Percentiles rank a stretch among this genome's conserved stretches.
These are phyloP conservation scores for Endoconidiophora laricicola DNA, from an alignment of 2,329 filamentous ascomycete genomes.

Conservation along the genomic window DNA sequence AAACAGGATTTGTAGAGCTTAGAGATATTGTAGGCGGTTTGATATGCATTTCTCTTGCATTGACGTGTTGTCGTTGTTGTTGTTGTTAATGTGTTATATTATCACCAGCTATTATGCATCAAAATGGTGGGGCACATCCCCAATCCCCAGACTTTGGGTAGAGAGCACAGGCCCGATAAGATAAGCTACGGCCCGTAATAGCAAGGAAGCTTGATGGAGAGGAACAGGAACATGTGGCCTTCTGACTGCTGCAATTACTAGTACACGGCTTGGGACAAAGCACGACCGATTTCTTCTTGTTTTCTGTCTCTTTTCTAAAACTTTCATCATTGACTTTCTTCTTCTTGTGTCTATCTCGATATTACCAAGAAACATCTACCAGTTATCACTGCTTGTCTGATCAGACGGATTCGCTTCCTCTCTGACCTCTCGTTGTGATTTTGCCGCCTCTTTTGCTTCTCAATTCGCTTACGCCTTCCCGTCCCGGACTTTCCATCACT, in stretches of 20 bases:
- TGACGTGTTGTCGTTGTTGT: too few species aligned
- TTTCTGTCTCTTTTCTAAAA: background rate
- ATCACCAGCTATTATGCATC: too few species aligned
- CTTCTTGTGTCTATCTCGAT: too few species aligned
- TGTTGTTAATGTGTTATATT: too few species aligned
- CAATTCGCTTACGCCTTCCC: background rate
- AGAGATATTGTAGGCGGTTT: too few species aligned
- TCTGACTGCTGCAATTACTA: background rate
- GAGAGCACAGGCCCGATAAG: background rate
- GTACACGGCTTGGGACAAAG: background rate
- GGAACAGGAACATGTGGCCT: constrained; percentile 10
- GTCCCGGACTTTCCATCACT: constrained; percentile 17
- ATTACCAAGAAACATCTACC: background rate
- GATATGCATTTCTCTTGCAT: too few species aligned
- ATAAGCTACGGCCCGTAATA: background rate
- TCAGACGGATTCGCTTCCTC: too few species aligned
- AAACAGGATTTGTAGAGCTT: too few species aligned
- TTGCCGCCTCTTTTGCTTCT: too few species aligned
- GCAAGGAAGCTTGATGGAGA: background rate
- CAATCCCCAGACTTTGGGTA: too few species aligned
- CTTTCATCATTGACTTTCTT: constrained; percentile 9
- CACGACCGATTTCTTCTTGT: background rate
- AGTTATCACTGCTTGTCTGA: constrained; percentile 8
- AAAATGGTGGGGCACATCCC: too few species aligned
- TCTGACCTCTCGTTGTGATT: too few species aligned